Evolutionary conservation across 805 yeast species (phyloP).

Genomic region (Candida alai): DNA sequence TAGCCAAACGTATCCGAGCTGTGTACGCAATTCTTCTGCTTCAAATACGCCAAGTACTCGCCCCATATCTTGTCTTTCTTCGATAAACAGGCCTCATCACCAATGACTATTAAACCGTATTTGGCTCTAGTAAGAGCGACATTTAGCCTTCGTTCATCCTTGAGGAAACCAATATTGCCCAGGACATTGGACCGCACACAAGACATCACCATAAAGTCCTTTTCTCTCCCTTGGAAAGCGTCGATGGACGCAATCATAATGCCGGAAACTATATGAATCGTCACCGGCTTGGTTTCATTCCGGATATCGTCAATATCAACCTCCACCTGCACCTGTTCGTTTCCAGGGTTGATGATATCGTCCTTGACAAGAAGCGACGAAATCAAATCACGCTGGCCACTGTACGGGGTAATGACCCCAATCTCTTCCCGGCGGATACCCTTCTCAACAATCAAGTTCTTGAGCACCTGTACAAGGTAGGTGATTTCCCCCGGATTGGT

Average conservation of each 20-base stretch:
- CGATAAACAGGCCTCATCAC: conserved; percentile 39
- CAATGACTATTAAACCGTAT: conserved; percentile 60
- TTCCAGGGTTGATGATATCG: conserved; percentile 51
- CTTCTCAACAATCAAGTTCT: conserved; percentile 51
- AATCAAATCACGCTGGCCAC: conserved; percentile 66
- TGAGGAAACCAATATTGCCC: conserved; percentile 75
- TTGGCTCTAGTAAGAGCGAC: conserved; percentile 89
- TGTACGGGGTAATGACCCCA: conserved; percentile 72
- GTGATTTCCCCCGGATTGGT: conserved; percentile 52
- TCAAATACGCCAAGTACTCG: conserved; percentile 42
- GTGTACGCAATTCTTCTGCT: conserved; percentile 18
- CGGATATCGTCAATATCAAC: conserved; percentile 59
- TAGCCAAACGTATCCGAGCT: conserved; percentile 6
- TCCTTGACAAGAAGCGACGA: conserved; percentile 49
- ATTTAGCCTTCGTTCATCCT: conserved; percentile 81
- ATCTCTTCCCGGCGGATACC: conserved; percentile 47
- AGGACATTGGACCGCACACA: conserved; percentile 65
- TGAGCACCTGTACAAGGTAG: conserved; percentile 44
- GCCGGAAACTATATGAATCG: conserved; percentile 45
- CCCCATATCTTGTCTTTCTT: conserved; percentile 50
- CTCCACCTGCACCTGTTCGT: conserved; percentile 44
- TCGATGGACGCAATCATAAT: conserved; percentile 57
- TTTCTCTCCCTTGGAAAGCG: conserved; percentile 60
- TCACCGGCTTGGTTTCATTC: conserved; percentile 43
- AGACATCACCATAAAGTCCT: conserved; percentile 48